These are phyloP conservation scores for Neurospora hispaniola DNA, from an alignment of 495 filamentous ascomycete genomes.

Conservation along the genomic window DNA sequence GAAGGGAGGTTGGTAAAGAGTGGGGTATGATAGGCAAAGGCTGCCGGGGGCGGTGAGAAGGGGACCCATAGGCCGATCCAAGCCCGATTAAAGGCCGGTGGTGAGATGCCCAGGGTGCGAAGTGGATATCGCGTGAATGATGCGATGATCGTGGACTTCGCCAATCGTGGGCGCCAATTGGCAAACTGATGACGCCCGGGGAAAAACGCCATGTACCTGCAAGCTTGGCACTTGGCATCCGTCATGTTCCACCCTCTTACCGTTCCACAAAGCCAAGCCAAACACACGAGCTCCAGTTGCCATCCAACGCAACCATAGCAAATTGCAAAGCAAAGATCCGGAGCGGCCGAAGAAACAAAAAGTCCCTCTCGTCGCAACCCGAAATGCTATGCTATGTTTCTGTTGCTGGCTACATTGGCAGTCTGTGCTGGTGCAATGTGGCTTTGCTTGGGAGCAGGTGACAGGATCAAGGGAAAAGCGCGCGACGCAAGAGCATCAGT, in stretches of 20 bases:
- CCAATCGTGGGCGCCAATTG: not conserved
- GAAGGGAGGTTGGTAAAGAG: not conserved
- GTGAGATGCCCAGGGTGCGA: not conserved
- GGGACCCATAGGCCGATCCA: not conserved
- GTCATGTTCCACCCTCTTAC: not conserved
- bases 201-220: not conserved
- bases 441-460: not conserved
- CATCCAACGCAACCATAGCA: not conserved
- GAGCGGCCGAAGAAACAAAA: not conserved
- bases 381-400: not conserved
- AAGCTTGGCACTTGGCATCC: not conserved
- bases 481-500: not conserved
- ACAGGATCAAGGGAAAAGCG: not conserved
- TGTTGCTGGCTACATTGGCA: not conserved
- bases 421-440: not conserved
- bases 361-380: not conserved
- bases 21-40: not conserved
- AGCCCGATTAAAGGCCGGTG: not conserved
- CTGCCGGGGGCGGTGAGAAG: not conserved
- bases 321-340: not conserved
- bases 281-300: not conserved
- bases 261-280: not conserved
- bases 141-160: not conserved
- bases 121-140: not conserved
- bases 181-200: not conserved